A percentile compares a stretch with the other conserved stretches of the same genome.
Evolutionary conservation across 768 basidiomycete genomes (phyloP).

Genomic region (Hericium erinaceus): DNA sequence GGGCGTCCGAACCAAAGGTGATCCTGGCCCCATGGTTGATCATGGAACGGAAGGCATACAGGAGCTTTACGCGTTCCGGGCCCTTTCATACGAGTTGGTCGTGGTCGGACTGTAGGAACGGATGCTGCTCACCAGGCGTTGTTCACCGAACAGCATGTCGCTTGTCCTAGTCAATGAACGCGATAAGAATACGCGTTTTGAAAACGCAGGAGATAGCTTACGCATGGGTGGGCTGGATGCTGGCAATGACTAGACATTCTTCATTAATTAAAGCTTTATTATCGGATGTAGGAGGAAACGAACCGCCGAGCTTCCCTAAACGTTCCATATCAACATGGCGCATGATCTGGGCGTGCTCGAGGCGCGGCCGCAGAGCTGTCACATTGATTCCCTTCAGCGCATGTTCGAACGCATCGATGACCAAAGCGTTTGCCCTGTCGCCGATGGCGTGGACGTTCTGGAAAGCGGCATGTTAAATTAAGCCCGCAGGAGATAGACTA

Average conservation of each 20-base stretch:
- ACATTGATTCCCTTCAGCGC: constrained; percentile 53
- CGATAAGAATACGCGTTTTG: neutral
- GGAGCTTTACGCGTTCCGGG: constrained; percentile 69
- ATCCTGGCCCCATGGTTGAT: constrained; percentile 57
- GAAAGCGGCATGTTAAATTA: neutral
- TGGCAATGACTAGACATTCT: constrained; percentile 62
- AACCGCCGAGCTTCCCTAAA: constrained; percentile 73
- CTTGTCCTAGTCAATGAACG: constrained; percentile 39
- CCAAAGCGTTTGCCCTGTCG: constrained; percentile 78
- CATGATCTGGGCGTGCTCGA: constrained; percentile 91
- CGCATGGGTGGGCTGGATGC: constrained; percentile 86
- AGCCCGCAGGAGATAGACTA: neutral
- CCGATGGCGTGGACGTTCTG: constrained; percentile 87
- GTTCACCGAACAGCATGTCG: constrained; percentile 87
- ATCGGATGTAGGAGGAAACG: constrained; percentile 13
- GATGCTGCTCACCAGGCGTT: constrained; percentile 49
- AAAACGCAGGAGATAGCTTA: constrained; percentile 28
- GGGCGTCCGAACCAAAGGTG: constrained; percentile 82
- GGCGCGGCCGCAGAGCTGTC: constrained; percentile 59
- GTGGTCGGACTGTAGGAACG: neutral
- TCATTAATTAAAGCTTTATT: neutral
- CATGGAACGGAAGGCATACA: constrained; percentile 81
- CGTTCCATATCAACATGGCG: constrained; percentile 65
- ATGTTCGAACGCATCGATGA: constrained; percentile 75
- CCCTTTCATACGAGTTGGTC: constrained; percentile 37